Conservation (phyloP, 306 rosid species). For the Vicia villosa region DNA sequence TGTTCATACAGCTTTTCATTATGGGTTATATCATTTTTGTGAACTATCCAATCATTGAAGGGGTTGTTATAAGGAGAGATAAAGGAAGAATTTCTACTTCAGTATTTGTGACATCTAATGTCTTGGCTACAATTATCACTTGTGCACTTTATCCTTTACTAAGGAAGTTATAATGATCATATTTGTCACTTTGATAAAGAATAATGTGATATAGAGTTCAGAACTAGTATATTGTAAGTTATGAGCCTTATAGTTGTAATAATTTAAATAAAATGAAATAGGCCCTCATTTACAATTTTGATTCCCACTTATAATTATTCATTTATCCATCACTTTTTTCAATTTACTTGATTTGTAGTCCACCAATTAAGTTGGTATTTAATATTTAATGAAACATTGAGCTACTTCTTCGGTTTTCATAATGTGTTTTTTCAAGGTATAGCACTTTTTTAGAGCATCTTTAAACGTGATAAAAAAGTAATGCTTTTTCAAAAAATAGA, state of each 20-base stretch:
- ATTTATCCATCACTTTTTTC: too few relatives aligned
- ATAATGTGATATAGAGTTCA: not conserved
- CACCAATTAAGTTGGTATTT: too few relatives aligned
- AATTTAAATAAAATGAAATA: not conserved
- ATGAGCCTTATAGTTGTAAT: not conserved
- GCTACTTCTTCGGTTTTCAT: too few relatives aligned
- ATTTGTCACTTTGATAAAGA: not conserved
- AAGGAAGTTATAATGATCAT: conserved; percentile 23
- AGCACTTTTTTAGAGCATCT: too few relatives aligned
- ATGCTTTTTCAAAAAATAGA: too few relatives aligned
- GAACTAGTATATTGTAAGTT: not conserved
- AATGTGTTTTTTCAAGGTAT: too few relatives aligned
- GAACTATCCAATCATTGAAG: conserved; percentile 51
- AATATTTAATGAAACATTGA: too few relatives aligned
- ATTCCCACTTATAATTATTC: not conserved
- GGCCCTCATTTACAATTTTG: not conserved
- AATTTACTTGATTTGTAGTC: too few relatives aligned
- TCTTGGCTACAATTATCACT: conserved; percentile 29
- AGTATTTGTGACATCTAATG: conserved; percentile 16
- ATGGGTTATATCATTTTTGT: conserved; percentile 28
- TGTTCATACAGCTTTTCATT: conserved; percentile 43
- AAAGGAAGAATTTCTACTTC: conserved; percentile 47
- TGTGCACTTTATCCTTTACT: conserved; percentile 18
- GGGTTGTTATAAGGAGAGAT: conserved; percentile 44
- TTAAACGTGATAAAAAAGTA: too few relatives aligned